These are phyloP conservation scores for Lasiodiplodia hormozganensis DNA, from an alignment of 2,329 filamentous ascomycete genomes.

Conservation along the genomic window DNA sequence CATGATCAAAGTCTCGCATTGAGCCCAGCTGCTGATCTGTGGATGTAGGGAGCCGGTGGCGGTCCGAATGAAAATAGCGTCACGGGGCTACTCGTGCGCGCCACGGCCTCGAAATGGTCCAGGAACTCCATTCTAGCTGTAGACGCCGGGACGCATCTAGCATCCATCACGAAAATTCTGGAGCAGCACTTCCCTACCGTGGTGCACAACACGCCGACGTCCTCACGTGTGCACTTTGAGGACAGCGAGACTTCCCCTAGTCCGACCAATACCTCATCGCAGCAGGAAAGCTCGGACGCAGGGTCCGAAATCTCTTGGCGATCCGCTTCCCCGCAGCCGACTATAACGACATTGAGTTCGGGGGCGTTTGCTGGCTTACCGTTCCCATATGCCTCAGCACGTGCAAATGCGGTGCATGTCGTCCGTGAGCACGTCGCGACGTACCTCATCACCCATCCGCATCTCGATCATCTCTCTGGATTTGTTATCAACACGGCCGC, in stretches of 20 bases:
- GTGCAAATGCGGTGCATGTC: constrained; percentile 82
- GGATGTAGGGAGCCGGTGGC: constrained; percentile 78
- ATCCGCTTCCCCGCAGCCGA: constrained; percentile 34
- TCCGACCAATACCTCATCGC: constrained; percentile 24
- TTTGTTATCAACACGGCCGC: constrained; percentile 94
- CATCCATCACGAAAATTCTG: constrained; percentile 82
- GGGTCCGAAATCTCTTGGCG: constrained; percentile 25
- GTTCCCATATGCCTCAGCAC: constrained; percentile 69
- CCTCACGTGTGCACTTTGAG: constrained; percentile 19
- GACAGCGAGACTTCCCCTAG: constrained; percentile 23
- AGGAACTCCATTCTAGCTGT: constrained; percentile 87
- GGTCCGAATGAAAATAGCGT: constrained; percentile 90
- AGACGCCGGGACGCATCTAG: constrained; percentile 89
- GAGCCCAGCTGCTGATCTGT: constrained; percentile 27
- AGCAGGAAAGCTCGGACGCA: constrained; percentile 13
- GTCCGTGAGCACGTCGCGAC: constrained; percentile 81
- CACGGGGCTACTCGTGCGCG: constrained; percentile 87
- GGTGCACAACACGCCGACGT: constrained; percentile 32
- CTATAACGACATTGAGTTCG: constrained; percentile 62
- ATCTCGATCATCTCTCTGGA: constrained; percentile 90
- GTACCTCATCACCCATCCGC: constrained; percentile 95
- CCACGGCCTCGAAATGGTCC: constrained; percentile 77
- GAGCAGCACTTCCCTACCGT: constrained; percentile 61
- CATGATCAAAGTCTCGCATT: constrained; percentile 15
- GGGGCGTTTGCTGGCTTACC: constrained; percentile 84